phyloP scores from a whole-genome alignment of 345 rosid genomes.

The Sisymbrium altissimum region DNA sequence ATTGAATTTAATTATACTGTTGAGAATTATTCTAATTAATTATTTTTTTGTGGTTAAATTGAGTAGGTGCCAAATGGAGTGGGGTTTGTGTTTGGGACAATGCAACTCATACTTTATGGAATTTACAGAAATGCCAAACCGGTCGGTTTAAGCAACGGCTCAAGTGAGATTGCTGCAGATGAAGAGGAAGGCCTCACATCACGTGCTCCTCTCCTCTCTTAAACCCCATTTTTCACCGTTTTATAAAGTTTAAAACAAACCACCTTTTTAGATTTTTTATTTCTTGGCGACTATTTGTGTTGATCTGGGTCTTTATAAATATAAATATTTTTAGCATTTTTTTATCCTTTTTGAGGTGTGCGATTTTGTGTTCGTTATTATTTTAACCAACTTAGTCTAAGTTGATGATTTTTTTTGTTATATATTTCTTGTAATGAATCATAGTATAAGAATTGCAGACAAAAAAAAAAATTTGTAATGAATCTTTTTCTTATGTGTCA shows the following conservation, averaged over 20 bases:
- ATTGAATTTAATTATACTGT: background rate
- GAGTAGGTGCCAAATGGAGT: conserved; percentile 64
- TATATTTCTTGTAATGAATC: background rate
- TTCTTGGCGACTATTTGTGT: background rate
- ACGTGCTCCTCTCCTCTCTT: conserved; percentile 32
- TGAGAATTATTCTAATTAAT: background rate
- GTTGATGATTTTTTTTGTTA: background rate
- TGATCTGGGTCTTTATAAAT: background rate
- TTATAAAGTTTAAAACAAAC: background rate
- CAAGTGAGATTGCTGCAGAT: conserved; percentile 11
- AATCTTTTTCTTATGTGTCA: background rate
- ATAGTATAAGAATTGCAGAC: too few relatives aligned
- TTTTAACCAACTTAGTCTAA: background rate
- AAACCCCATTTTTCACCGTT: background rate
- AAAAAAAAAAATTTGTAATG: too few relatives aligned
- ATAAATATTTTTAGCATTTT: background rate
- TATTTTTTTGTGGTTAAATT: background rate
- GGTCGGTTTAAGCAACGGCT: conserved; percentile 7
- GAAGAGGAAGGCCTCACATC: conserved; percentile 28
- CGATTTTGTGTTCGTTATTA: background rate
- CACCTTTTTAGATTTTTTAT: background rate
- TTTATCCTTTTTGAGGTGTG: background rate
- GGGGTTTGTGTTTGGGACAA: conserved; percentile 61
- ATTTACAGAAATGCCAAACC: conserved; percentile 50
- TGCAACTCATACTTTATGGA: conserved; percentile 56